These are phyloP conservation scores for Suillus discolor DNA, from an alignment of 768 basidiomycete genomes.

Conservation along the genomic window DNA sequence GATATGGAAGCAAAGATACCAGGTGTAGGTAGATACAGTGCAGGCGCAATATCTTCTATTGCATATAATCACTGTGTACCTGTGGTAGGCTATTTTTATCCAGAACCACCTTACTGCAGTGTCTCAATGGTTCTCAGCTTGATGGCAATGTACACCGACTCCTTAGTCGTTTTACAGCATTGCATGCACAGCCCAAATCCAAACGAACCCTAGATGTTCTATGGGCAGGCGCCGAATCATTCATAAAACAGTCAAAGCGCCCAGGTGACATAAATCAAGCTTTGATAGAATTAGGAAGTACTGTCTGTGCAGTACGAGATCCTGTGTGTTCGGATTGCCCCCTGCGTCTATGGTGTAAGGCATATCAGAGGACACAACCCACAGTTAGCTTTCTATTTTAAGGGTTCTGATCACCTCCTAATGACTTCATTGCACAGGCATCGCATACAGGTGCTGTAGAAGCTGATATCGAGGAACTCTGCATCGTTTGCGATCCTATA, in stretches of 20 bases:
- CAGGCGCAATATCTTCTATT: conserved; percentile 83
- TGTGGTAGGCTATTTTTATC: conserved; percentile 58
- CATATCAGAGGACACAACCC: conserved; percentile 41
- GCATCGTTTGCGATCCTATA: conserved; percentile 66
- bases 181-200: conserved; percentile 80
- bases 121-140: conserved; percentile 47
- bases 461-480: conserved; percentile 78
- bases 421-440: background rate
- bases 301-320: conserved; percentile 84
- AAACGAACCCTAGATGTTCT: conserved; percentile 77
- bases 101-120: background rate
- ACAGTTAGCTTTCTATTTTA: conserved; percentile 15
- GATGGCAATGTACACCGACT: conserved; percentile 91
- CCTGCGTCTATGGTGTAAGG: conserved; percentile 66
- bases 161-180: conserved; percentile 79
- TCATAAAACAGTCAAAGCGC: conserved; percentile 57
- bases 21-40: conserved; percentile 88
- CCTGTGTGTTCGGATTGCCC: conserved; percentile 79
- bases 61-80: conserved; percentile 84
- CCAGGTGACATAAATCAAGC: conserved; percentile 92
- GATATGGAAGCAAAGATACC: conserved; percentile 84
- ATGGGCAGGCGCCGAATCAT: conserved; percentile 75
- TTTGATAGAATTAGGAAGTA: conserved; percentile 93
- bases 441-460: conserved; percentile 17
- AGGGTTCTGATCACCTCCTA: too few relatives aligned